phyloP scores from a whole-genome alignment of 2,329 filamentous ascomycete species.

The Iodosphaeria phyllophila region DNA sequence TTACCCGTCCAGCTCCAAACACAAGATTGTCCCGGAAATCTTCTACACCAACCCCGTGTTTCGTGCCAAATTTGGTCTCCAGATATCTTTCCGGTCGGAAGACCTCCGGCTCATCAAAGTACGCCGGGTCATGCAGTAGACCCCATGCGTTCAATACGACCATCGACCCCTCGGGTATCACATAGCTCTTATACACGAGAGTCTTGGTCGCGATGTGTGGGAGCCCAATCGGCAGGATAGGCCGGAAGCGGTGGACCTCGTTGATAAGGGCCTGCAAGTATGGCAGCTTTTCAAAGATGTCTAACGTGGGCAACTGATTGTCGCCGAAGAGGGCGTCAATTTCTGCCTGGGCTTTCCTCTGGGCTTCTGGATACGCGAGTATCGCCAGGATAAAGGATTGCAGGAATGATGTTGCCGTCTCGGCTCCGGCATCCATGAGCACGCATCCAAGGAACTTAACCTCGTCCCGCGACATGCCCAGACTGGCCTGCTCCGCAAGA shows the following conservation, averaged over 20 bases:
- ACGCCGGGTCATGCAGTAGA: constrained; percentile 14
- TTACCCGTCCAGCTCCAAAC: constrained; percentile 27
- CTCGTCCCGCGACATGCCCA: no score
- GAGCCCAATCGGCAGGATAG: constrained; percentile 15
- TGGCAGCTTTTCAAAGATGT: constrained; percentile 18
- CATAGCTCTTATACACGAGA: constrained; percentile 6
- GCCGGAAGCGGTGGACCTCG: constrained; percentile 22
- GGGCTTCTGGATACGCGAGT: constrained; percentile 20
- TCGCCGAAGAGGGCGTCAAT: constrained; percentile 19
- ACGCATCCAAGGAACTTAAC: constrained; percentile 15
- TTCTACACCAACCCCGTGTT: no score
- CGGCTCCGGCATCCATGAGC: constrained; percentile 20
- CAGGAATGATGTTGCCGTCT: constrained; percentile 22
- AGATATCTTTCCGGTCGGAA: constrained; percentile 13
- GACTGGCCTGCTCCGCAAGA: no score
- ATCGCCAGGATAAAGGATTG: constrained; percentile 26
- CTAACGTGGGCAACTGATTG: constrained; percentile 16
- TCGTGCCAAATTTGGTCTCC: no score
- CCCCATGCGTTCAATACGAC: constrained; percentile 17
- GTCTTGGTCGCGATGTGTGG: constrained; percentile 15
- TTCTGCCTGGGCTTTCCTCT: constrained; percentile 19
- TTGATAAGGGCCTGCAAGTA: constrained; percentile 22
- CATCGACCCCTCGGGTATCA: constrained; percentile 19
- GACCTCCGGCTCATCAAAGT: constrained; percentile 8
- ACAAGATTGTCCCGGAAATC: constrained; percentile 26